Base-by-base conservation (phyloP, 2,329 filamentous ascomycete species). In the Xylaria sp. region DNA sequence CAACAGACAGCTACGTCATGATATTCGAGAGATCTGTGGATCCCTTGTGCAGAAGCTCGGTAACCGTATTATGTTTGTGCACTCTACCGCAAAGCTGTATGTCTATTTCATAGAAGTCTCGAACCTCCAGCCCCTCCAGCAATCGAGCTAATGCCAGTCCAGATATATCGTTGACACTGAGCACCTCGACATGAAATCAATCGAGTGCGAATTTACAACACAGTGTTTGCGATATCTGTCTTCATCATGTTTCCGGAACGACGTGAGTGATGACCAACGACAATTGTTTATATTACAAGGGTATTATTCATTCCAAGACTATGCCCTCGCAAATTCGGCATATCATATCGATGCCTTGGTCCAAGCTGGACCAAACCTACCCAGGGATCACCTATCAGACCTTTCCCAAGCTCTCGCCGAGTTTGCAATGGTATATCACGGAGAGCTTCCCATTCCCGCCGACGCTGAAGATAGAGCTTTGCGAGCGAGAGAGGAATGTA, bases 221-320 rank as follows among this genome's bases (percentile, higher is more conserved):
- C 66, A 77, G 0, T 82, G 80, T 59, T 71, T 82, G 7, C 62
- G 68, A 4, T 82, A 83, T 33, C 73, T 83, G 1, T 75, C 74
- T 1, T 74, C 78, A 10, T 68, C 68, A 0, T 81, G 76, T 65
- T 82, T 83, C 65, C 28, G 54, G 6, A 68, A 60, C 13, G 46
- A 53, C 0, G 58, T 76, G 4, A 15, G n/a, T 1, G 63, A 75
- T 1, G 20, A 63, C 0, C 31, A 70, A 0, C 68, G 77, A 13
- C 46, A 65, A 6, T 0, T 63, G 0, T 73, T 66, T 20, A 73
- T 74, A 7, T 57, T 61, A 3, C 17, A 69, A 0, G 81, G 80
- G 0, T 75, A 73, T 56, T 82, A 79, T 63, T 74, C 77, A 0
- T 80, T 83, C 51, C 78, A 80, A 17, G 81, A 83, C 58, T 83